phyloP scores from a whole-genome alignment of 2,329 filamentous ascomycete species.

The Dothideomycetes sp. region DNA sequence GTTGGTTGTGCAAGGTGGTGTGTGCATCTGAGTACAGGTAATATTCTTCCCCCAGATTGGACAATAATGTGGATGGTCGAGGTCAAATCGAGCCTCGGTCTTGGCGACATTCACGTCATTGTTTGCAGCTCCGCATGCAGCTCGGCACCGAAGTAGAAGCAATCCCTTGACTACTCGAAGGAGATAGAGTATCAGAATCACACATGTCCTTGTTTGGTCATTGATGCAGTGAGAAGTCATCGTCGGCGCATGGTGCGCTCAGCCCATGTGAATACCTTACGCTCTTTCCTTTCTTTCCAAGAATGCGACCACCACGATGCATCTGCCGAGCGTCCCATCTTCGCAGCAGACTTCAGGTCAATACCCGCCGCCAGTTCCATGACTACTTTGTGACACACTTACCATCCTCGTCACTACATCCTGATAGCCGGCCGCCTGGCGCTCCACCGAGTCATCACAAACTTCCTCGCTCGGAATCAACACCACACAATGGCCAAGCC shows the following conservation, averaged over 20 bases:
- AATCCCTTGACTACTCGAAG: no score
- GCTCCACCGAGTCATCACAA: slow-evolving; percentile 67
- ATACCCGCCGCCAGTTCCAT: slow-evolving; percentile 51
- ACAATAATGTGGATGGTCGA: not conserved
- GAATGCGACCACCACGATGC: not conserved
- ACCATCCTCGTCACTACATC: slow-evolving; percentile 83
- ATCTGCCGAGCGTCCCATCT: not conserved
- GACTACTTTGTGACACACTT: slow-evolving; percentile 97
- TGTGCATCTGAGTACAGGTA: no score
- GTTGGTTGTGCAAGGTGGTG: no score
- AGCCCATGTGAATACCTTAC: not conserved
- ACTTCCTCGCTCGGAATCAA: slow-evolving; percentile 73
- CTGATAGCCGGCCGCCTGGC: slow-evolving; percentile 55
- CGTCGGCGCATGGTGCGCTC: not conserved
- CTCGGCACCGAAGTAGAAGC: no score
- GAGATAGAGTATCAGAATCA: no score
- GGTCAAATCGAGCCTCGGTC: no score
- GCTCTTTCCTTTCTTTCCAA: not conserved
- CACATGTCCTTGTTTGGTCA: no score
- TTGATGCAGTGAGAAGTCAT: not conserved
- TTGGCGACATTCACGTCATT: not conserved
- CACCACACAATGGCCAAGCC: slow-evolving; percentile 49
- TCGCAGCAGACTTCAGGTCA: not conserved
- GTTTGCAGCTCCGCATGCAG: not conserved
- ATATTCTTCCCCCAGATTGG: no score